These are phyloP conservation scores for Pseudomonodictys pantanalensis DNA, from an alignment of 495 filamentous ascomycete genomes.

Conservation along the genomic window DNA sequence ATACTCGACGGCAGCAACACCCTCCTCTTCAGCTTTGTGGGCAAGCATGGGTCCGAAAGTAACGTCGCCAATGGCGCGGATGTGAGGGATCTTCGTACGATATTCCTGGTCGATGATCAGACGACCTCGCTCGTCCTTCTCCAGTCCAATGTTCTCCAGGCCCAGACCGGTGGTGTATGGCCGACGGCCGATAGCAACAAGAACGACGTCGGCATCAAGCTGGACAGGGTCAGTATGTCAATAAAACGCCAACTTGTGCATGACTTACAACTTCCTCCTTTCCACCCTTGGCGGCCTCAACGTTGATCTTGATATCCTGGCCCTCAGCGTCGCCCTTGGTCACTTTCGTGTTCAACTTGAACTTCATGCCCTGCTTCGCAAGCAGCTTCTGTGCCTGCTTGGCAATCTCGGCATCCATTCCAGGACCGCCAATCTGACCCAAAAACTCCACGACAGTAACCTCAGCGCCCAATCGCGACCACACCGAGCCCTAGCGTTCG, in stretches of 20 bases:
- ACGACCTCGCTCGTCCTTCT: conserved; percentile 89
- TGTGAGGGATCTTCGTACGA: conserved; percentile 94
- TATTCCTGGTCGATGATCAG: conserved; percentile 97
- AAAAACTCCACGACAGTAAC: conserved; percentile 98
- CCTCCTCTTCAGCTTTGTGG: conserved; percentile 99
- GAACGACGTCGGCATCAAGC: conserved; percentile 93
- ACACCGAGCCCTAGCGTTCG: conserved; percentile 72
- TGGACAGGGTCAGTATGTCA: conserved; percentile 39
- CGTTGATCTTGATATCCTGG: conserved; percentile 69
- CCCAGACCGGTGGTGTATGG: conserved; percentile 90
- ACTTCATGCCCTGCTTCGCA: conserved; percentile 95
- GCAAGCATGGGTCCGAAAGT: conserved; percentile 99
- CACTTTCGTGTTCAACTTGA: conserved; percentile 97
- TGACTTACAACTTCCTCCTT: conserved; percentile 78
- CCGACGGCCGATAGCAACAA: conserved; percentile 93
- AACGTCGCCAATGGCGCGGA: conserved; percentile 92
- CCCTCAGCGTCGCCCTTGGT: conserved; percentile 75
- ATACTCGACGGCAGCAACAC: conserved; percentile 88
- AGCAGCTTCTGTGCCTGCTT: conserved; percentile 92
- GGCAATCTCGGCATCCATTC: conserved; percentile 93
- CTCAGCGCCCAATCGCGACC: conserved; percentile 87
- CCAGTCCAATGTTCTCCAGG: conserved; percentile 90
- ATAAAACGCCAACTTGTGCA: conserved; percentile 11
- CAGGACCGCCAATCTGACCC: conserved; percentile 92
- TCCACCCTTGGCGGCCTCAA: conserved; percentile 94